phyloP scores from a whole-genome alignment of 1,139 yeast genomes.

The Fermentozyma sake region DNA sequence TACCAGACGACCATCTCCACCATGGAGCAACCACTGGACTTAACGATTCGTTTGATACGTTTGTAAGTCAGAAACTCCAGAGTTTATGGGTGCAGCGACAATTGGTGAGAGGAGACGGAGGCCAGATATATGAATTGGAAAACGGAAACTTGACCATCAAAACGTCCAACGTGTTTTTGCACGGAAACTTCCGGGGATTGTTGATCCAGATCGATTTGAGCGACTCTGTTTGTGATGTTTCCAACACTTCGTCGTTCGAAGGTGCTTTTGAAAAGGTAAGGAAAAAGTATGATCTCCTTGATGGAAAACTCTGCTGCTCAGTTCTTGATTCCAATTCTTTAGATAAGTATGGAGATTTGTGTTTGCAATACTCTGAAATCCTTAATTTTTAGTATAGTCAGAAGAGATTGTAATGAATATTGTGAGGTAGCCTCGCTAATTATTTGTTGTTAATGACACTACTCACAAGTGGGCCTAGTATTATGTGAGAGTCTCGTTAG shows the following conservation, averaged over 20 bases:
- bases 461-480: too few relatives aligned
- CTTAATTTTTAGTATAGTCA: slow-evolving; percentile 38
- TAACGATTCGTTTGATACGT: slow-evolving; percentile 45
- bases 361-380: slow-evolving; percentile 44
- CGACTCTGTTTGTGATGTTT: too few relatives aligned
- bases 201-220: slow-evolving; percentile 50
- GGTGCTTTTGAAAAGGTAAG: slow-evolving; percentile 25
- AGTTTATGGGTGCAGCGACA: slow-evolving; percentile 72
- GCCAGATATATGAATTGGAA: slow-evolving; percentile 53
- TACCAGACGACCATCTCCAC: slow-evolving; percentile 37
- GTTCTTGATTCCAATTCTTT: slow-evolving; percentile 23
- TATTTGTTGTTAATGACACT: too few relatives aligned
- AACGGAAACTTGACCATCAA: slow-evolving; percentile 46
- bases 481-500: too few relatives aligned
- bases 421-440: too few relatives aligned
- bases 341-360: slow-evolving; percentile 42
- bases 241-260: slow-evolving; percentile 8
- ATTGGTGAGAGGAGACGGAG: slow-evolving; percentile 75
- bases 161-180: slow-evolving; percentile 67
- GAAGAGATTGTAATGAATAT: too few relatives aligned
- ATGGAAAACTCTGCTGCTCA: slow-evolving; percentile 34
- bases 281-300: slow-evolving; percentile 36
- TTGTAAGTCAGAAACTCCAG: slow-evolving; percentile 55
- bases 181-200: slow-evolving; percentile 71
- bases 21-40: slow-evolving; percentile 46